Base-by-base conservation (phyloP, 2,329 filamentous ascomycete species). In the Stagonosporopsis tanaceti region DNA sequence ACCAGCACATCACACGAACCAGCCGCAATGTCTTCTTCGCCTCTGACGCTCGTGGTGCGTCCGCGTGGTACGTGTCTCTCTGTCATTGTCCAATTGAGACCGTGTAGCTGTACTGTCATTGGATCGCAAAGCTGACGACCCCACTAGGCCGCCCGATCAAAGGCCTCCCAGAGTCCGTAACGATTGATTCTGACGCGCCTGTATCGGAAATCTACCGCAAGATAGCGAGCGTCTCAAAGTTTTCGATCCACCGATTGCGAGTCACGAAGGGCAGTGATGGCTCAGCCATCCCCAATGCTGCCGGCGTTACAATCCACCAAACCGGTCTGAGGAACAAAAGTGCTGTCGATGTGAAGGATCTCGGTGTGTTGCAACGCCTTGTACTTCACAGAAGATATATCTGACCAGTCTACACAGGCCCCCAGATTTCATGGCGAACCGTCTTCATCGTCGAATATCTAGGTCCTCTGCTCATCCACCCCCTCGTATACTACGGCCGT, bases 401-500 rank as follows among this genome's bases (percentile, higher is more conserved):
- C 62, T 62, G 40, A 64, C 20, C 58, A 42, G 24, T 8, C 11
- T 17, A 39, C 34, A 25, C 63, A 96, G 93, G 95, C 15, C 86
- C 89, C 46, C 95, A 99, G 78, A 89, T 97, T 53, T 87, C 87
- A 61, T 99, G 95, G 95, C 89, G 88, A 63, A 95, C 92, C 59
- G 94, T 98, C 76, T 99, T 94, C 82, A 81, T 97, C 62, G 88
- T 97, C 81, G 95, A 99, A 80, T 99, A 99, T 78, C 80, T 95
- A 64, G 95, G 95, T 4, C 95, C 95, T 6, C 85, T 98, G 70
- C 79, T 97, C 70, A 90, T 98, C 80, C 93, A 97, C 80, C 85
- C 87, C 41, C 81, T 91, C 68, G 82, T 93, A 76, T 88, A 85
- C 76, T 78, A 85, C 66, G 81, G 91, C 53, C 90, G 93, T 46